Evolutionary conservation across 2,329 filamentous ascomycete genomes (phyloP), one percentile per base, ranked within the genome.

Genomic region (Penicillium sp.): DNA sequence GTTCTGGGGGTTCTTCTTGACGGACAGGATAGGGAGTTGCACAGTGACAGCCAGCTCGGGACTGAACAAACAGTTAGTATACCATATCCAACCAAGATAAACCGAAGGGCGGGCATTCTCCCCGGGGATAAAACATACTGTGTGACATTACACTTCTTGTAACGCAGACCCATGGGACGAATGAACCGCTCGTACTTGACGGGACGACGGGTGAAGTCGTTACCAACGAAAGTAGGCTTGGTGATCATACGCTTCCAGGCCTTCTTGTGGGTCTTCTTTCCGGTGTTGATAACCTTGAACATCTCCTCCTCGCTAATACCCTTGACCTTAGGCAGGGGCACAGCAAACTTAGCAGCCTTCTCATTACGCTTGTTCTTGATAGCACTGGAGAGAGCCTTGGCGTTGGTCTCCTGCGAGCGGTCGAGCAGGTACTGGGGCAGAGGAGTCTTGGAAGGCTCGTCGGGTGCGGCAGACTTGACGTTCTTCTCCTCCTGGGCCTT

Each of bases 321-420:
- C 68, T 90, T 85, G 42, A 97, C 94, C 78, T 96, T 97, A 35
- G 94, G 94, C 68, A 99, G 75, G 2, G 94, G 94, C 38, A 97
- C 94, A 32, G 83, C 84, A 73, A 97, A 97, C 71, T 93, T 90
- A 48, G 94, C 94, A 7, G 92, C 91, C 82, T 97, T 96, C 75
- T 96, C 95, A 60, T 83, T 83, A 39, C 94, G 83, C 82, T 96
- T 96, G 75, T 97, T 91, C 84, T 97, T 99, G 79, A 97, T 96
- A 51, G 91, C 89, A 57, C 84, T 89, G 55, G 84, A 88, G 48
- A 96, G 80, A 0, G 88, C 88, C 76, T 96, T 88, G 35, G 86
- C 86, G 63, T 86, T 85, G 60, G 81, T 86, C 54, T 82, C 79
- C 63, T 86, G 81, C 46, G 79, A 80, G n/a, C 94, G 86, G 79